Evolutionary conservation across 345 rosid species (phyloP).

Genomic region (Populus ilicifolia): DNA sequence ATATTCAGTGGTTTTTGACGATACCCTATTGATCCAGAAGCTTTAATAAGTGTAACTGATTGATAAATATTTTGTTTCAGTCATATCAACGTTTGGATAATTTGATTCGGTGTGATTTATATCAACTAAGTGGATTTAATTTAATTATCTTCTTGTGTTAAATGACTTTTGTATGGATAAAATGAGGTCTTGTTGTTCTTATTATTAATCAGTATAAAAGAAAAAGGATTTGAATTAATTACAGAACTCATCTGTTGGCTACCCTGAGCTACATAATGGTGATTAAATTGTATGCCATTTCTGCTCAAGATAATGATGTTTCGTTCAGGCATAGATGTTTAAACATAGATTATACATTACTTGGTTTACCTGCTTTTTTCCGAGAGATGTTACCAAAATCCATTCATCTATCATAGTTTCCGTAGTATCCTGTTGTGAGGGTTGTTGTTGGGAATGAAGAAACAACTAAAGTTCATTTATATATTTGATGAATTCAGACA

Average conservation of each 20-base stretch:
- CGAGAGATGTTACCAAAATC: background rate
- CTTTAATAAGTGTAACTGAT: conserved; percentile 3
- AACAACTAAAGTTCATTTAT: background rate
- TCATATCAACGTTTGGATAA: background rate
- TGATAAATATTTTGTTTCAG: conserved; percentile 5
- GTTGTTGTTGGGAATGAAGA: background rate
- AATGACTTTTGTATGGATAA: background rate
- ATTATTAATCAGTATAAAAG: background rate
- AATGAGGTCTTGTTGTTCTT: background rate
- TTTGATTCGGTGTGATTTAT: background rate
- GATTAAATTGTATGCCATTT: background rate
- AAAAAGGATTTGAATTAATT: background rate
- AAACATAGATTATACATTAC: background rate
- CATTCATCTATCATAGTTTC: background rate
- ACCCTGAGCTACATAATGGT: background rate
- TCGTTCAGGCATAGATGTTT: background rate
- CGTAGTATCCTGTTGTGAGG: background rate
- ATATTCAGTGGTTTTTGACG: background rate
- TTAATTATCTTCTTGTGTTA: background rate
- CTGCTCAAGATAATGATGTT: background rate
- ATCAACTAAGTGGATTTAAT: background rate
- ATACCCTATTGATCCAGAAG: conserved; percentile 14
- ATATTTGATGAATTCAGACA: background rate
- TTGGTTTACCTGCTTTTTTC: background rate
- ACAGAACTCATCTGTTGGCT: background rate